Percentiles rank a stretch among this genome's conserved stretches.
phyloP scores from a whole-genome alignment of 2,329 filamentous ascomycete species.

The Bipolaris zeicola region DNA sequence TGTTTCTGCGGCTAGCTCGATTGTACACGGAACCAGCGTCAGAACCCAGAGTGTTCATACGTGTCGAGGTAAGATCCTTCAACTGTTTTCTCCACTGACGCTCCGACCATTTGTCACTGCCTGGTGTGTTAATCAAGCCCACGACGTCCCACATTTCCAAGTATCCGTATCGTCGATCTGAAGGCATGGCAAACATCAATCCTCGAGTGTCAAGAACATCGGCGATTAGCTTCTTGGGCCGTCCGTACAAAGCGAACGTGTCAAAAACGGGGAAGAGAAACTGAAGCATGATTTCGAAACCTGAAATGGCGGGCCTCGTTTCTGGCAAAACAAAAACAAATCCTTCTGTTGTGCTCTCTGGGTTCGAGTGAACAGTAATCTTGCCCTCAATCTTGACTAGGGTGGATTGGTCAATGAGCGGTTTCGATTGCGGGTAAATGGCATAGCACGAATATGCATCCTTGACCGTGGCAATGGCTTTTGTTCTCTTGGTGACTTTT shows the following conservation, averaged over 20 bases:
- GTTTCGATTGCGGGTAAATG: conserved; percentile 93
- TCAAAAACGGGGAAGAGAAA: conserved; percentile 95
- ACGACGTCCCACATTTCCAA: conserved; percentile 87
- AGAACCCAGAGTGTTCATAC: conserved; percentile 63
- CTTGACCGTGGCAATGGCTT: conserved; percentile 87
- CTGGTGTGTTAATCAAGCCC: conserved; percentile 76
- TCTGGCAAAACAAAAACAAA: conserved; percentile 99
- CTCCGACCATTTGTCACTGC: conserved; percentile 79
- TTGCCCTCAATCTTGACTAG: conserved; percentile 91
- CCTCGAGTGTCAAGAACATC: conserved; percentile 86
- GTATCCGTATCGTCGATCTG: conserved; percentile 85
- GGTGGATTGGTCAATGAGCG: conserved; percentile 91
- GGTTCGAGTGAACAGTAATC: conserved; percentile 82
- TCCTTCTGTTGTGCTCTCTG: conserved; percentile 80
- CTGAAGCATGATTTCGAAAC: conserved; percentile 93
- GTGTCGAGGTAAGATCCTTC: conserved; percentile 82
- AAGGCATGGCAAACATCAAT: conserved; percentile 98
- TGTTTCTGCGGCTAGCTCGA: conserved; percentile 51
- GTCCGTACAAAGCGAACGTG: conserved; percentile 87
- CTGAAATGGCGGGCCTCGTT: conserved; percentile 84
- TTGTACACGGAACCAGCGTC: conserved; percentile 46
- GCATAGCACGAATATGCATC: conserved; percentile 93
- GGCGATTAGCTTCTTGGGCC: conserved; percentile 82
- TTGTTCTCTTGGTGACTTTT: conserved; percentile 89
- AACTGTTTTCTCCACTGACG: conserved; percentile 86